Base-by-base conservation (phyloP, 371 early-diverging fungal genomes). In the Vittaforma corneae region DNA sequence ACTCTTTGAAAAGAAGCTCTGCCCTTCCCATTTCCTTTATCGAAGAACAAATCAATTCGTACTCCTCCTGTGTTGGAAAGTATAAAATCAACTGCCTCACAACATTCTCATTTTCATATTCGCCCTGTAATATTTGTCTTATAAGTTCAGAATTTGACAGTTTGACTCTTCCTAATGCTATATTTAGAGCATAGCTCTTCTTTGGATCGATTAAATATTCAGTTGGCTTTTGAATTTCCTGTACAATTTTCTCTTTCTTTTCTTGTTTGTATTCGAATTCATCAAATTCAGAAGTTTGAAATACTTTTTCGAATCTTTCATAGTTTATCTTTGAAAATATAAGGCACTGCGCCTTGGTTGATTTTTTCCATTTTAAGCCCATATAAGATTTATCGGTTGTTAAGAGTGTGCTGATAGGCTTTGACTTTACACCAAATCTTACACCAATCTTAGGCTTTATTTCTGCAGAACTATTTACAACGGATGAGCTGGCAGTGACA, bases 81-180 rank as follows among this genome's bases (percentile, higher is more conserved):
- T 74, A 67, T 20, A 58, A 48, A 47, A 69, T 33, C 37, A 74
- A 59, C 35, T 74, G 74, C n/a, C 67, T 70, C 34, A 74, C 56
- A 18, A 74, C 42, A 61, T 66, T 70, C 18, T 74, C 74, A 62
- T 71, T 63, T 9, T 47, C 24, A 24, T 18, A 20, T 28, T 56
- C 55, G 14, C 22, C 45, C 0, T 62, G 20, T 6, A 66, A 16
- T 33, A 74, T 69, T 42, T 52, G 18, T 11, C 34, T 14, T 22
- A 52, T 26, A 22, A 74, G 51, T 24, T 65, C 57, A 24, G 55
- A 32, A 53, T 74, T 40, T 2, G 56, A 40, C 30, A 33, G 20
- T 54, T 71, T 74, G 1, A 74, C 47, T 28, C 70, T 50, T 22
- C 73, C 62, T 9, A 74, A 44, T 0, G 71, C 74, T 35, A 74